Evolutionary conservation across 805 yeast genomes (phyloP).

Genomic region (Pichia manshurica): DNA sequence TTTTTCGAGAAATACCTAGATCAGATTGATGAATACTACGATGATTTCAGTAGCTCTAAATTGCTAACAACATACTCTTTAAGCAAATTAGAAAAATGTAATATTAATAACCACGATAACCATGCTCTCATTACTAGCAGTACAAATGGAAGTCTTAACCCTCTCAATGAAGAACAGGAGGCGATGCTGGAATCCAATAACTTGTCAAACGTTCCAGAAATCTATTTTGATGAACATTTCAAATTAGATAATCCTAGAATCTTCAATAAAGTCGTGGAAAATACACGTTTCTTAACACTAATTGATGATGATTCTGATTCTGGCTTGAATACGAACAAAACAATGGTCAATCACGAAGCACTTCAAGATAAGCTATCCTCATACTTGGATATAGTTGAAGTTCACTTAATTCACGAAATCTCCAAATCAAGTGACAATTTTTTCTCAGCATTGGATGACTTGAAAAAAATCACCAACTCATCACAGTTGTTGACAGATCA

Average conservation of each 20-base stretch:
- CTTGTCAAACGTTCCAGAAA: slow-evolving; percentile 53
- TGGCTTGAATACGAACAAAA: slow-evolving; percentile 31
- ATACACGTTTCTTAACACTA: slow-evolving; percentile 35
- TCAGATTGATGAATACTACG: slow-evolving; percentile 40
- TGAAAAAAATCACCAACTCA: slow-evolving; percentile 54
- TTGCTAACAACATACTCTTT: slow-evolving; percentile 39
- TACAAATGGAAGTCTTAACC: slow-evolving; percentile 1
- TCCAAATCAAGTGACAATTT: slow-evolving; percentile 80
- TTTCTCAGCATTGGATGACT: slow-evolving; percentile 76
- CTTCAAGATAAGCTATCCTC: slow-evolving; percentile 75
- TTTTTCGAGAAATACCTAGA: slow-evolving; percentile 41
- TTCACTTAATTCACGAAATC: slow-evolving; percentile 73
- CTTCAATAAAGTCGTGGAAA: slow-evolving; percentile 68
- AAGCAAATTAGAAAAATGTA: slow-evolving; percentile 30
- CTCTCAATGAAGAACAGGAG: slow-evolving; percentile 20
- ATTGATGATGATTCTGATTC: slow-evolving; percentile 26
- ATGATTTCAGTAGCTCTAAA: slow-evolving; percentile 37
- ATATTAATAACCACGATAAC: slow-evolving; percentile 6
- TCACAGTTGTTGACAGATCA: slow-evolving; percentile 46
- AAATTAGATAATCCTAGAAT: slow-evolving; percentile 83
- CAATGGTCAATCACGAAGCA: slow-evolving; percentile 36
- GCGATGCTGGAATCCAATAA: slow-evolving; percentile 23
- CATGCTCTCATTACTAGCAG: no score
- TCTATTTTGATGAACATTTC: slow-evolving; percentile 64
- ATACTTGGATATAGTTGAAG: slow-evolving; percentile 80